Percentiles rank a stretch among this genome's conserved stretches.
These are phyloP conservation scores for Gymnopilus junonius DNA, from an alignment of 768 basidiomycete genomes.

Conservation along the genomic window DNA sequence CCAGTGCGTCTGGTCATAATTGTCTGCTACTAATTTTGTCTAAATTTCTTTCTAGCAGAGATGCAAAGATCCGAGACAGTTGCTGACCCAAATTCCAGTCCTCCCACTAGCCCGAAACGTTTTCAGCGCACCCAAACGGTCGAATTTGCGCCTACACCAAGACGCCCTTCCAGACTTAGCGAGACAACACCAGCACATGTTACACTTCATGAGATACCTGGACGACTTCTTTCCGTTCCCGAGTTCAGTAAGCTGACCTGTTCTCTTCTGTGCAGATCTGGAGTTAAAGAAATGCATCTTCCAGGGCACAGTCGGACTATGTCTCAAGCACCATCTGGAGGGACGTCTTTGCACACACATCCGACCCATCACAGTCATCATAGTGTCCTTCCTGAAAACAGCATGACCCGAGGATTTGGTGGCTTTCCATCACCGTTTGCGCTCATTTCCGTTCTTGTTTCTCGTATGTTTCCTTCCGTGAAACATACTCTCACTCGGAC, in stretches of 20 bases:
- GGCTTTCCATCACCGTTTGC: constrained; percentile 77
- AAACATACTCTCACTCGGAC: constrained; percentile 65
- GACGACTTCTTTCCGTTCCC: not conserved
- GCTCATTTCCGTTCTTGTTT: constrained; percentile 53
- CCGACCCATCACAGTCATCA: constrained; percentile 18
- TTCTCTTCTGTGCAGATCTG: not conserved
- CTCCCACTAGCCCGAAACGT: constrained; percentile 18
- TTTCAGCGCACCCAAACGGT: constrained; percentile 47
- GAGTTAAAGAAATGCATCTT: not conserved
- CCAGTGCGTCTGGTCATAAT: constrained; percentile 29
- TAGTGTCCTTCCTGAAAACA: constrained; percentile 18
- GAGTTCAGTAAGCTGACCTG: constrained; percentile 2
- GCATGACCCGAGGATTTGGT: constrained; percentile 58
- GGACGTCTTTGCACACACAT: constrained; percentile 16
- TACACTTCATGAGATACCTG: constrained; percentile 1
- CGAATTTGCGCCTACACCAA: constrained; percentile 40
- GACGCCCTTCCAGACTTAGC: constrained; percentile 28
- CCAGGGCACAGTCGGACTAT: constrained; percentile 14
- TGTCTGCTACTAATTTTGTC: not conserved
- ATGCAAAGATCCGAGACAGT: constrained; percentile 44
- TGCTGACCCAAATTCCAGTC: constrained; percentile 18
- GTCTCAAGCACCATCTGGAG: constrained; percentile 5
- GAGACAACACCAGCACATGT: constrained; percentile 15
- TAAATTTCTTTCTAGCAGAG: constrained; percentile 23
- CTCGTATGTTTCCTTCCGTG: constrained; percentile 65